phyloP scores from a whole-genome alignment of 164 flowering plant genomes.

The grape (Vitis vinifera) region ASM3070453v1 NC_081810.1:7429001-7429500 shows the following conservation, averaged over 20 bases:
- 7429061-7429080: background rate
- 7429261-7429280: background rate
- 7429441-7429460: background rate
- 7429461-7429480: background rate
- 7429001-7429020: background rate
- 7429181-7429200: constrained; percentile 8
- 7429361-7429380: background rate
- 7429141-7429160: constrained; percentile 29
- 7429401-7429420: background rate
- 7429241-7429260: constrained; percentile 7
- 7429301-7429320: constrained; percentile 14
- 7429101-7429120: constrained; percentile 8
- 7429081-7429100: background rate
- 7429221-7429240: constrained; percentile 14
- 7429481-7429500: background rate
- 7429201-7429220: background rate
- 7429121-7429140: constrained; percentile 3
- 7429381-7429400: background rate
- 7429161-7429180: constrained; percentile 10
- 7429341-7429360: too few relatives aligned
- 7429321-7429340: constrained; percentile 6
- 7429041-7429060: background rate
- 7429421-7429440: background rate
- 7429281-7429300: constrained; percentile 1
- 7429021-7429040: background rate